Percentiles rank a stretch among this genome's conserved stretches.
Evolutionary conservation across 305 asterid genomes (phyloP).

Genomic region (Withania somnifera): DNA sequence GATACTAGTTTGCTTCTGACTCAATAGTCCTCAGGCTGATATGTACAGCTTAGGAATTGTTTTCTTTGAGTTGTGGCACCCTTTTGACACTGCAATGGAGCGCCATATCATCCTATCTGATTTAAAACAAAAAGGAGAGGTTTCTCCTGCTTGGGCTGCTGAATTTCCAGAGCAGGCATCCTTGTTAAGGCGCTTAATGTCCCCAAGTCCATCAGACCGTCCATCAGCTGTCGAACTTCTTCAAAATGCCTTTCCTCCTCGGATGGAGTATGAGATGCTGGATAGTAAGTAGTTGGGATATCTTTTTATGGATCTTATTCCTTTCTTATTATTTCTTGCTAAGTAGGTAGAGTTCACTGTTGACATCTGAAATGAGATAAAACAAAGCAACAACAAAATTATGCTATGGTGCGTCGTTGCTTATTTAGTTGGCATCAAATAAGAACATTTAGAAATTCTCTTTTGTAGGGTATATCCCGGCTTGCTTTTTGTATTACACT

Average conservation of each 20-base stretch:
- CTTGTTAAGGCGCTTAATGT: slow-evolving; percentile 61
- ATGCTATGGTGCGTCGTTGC: background rate
- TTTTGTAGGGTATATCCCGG: background rate
- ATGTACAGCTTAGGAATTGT: slow-evolving; percentile 94
- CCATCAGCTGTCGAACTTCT: slow-evolving; percentile 95
- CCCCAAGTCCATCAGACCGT: slow-evolving; percentile 87
- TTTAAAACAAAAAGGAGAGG: slow-evolving; percentile 78
- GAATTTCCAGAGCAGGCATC: slow-evolving; percentile 87
- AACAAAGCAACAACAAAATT: background rate
- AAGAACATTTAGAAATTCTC: background rate
- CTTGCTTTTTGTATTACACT: background rate
- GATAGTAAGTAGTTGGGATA: slow-evolving; percentile 55
- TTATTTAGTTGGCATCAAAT: background rate
- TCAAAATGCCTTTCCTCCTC: slow-evolving; percentile 84
- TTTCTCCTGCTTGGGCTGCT: slow-evolving; percentile 68
- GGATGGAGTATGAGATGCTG: slow-evolving; percentile 77
- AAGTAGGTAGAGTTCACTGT: background rate
- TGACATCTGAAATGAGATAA: background rate
- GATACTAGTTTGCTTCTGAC: slow-evolving; percentile 15
- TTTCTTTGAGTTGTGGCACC: slow-evolving; percentile 98
- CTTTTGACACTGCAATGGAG: slow-evolving; percentile 96
- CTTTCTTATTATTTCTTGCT: background rate
- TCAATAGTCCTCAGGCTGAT: slow-evolving; percentile 56
- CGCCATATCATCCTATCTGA: slow-evolving; percentile 79
- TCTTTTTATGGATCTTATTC: background rate